Base-by-base conservation (phyloP, 805 yeast species). In the Hagleromyces aurorensis region DNA sequence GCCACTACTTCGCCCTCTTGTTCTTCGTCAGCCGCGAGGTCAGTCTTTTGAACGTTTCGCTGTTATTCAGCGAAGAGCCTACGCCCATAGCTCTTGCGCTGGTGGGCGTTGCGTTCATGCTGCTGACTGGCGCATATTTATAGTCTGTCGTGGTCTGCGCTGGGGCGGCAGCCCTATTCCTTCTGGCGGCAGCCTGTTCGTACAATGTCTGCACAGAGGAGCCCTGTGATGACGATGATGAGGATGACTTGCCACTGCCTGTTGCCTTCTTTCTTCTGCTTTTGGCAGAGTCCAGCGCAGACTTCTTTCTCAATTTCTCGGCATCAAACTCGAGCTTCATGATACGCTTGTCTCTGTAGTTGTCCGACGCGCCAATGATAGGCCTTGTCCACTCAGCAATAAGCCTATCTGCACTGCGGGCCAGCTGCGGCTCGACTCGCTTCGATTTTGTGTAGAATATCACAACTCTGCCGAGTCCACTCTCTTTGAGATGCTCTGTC, bases 331-430 rank as follows among this genome's bases (percentile, higher is more conserved):
- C 74, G 38, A 74, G 70, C 38, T 76, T 70, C 46, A 70, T 70
- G 37, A 89, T 78, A 38, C 74, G 67, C 60, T 83, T 77, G 58
- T 89, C 96, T 56, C 91, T 77, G 64, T 87, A 89, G 47, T 87
- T 85, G 58, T 89, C 97, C 3, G 93, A 79, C 37, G 94, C 79
- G 44, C 94, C 94, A 69, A 91, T 83, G 39, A 91, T 85, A 25
- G 98, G 98, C 60, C 98, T 74, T 6, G 96, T 89, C 99, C 99
- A 91, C 55, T 86, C 94, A 15, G 95, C 95, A 43, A 91, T 80
- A 37, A 91, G 64, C 52, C 76, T 76, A 51, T 91, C 97, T 5
- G 95, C 97, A 21, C 78, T 68, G 53, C 93, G 77, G 55, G 89
- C 86, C 52, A 91, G 70, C 24, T 71, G 65, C 19, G 85, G 80